phyloP scores from a whole-genome alignment of 805 yeast genomes.

The Candida coquimbonensis region DNA sequence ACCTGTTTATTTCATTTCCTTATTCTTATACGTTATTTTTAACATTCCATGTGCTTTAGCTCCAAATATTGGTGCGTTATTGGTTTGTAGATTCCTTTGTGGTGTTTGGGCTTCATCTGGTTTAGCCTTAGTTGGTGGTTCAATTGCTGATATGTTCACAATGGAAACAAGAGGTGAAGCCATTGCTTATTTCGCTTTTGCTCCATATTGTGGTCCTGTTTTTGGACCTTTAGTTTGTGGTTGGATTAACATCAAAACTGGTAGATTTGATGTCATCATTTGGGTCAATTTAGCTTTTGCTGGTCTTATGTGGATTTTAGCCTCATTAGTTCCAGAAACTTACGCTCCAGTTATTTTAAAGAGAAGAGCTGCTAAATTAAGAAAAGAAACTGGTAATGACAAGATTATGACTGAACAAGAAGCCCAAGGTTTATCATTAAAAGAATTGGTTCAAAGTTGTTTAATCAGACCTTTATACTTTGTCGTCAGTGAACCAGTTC shows the following conservation, averaged over 20 bases:
- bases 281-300: constrained; percentile 95
- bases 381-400: constrained; percentile 75
- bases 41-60: constrained; percentile 85
- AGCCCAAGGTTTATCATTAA: constrained; percentile 63
- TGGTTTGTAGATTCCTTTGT: constrained; percentile 78
- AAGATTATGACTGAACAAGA: constrained; percentile 92
- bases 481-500: constrained; percentile 73
- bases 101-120: constrained; percentile 86
- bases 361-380: constrained; percentile 53
- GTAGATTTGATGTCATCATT: constrained; percentile 59
- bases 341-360: constrained; percentile 77
- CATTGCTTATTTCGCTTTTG: constrained; percentile 84
- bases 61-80: constrained; percentile 71
- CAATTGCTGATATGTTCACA: constrained; percentile 85
- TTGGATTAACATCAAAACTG: constrained; percentile 69
- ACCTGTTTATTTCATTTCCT: constrained; percentile 73
- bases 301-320: constrained; percentile 70
- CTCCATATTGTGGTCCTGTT: constrained; percentile 91
- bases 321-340: constrained; percentile 77
- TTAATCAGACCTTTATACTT: constrained; percentile 75
- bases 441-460: constrained; percentile 66
- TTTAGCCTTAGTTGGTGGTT: constrained; percentile 82
- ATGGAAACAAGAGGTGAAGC: constrained; percentile 78
- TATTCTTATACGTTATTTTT: constrained; percentile 67
- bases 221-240: constrained; percentile 86